Evolutionary conservation across 1,284 basidiomycete genomes (phyloP).

Genomic region (Agroathelia rolfsii): DNA sequence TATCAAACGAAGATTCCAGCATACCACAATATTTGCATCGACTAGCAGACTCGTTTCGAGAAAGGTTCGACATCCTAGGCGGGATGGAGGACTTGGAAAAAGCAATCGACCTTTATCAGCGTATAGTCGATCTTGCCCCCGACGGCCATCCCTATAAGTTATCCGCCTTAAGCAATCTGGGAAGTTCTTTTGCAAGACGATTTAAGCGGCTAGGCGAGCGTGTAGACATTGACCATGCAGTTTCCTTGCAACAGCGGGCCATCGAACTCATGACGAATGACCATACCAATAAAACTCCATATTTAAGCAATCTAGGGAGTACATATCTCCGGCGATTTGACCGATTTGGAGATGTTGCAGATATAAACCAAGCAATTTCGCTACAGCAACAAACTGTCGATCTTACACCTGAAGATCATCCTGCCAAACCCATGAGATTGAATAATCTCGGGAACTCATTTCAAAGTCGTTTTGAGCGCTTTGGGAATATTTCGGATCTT

Average conservation of each 20-base stretch:
- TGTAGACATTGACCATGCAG: constrained; percentile 16
- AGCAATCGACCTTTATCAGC: too few relatives aligned
- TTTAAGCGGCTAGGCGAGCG: constrained; percentile 10
- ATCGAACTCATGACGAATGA: constrained; percentile 8
- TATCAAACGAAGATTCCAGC: too few relatives aligned
- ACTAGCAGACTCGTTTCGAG: too few relatives aligned
- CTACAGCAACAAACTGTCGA: constrained; percentile 3
- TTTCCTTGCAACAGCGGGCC: constrained; percentile 13
- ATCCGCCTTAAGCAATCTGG: too few relatives aligned
- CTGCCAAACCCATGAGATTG: constrained; percentile 9
- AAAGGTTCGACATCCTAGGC: too few relatives aligned
- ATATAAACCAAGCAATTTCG: constrained; percentile 10
- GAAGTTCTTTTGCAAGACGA: constrained; percentile 14
- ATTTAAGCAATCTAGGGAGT: constrained; percentile 9
- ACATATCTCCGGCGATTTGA: constrained; percentile 7
- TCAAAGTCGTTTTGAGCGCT: constrained; percentile 8
- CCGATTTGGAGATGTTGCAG: constrained; percentile 6
- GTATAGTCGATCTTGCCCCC: too few relatives aligned
- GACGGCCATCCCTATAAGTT: too few relatives aligned
- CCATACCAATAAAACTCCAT: constrained; percentile 4
- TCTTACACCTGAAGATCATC: constrained; percentile 7
- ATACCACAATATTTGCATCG: too few relatives aligned
- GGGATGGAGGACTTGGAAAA: too few relatives aligned
- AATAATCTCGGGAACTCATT: constrained; percentile 16
- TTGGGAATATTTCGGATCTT: too few relatives aligned